Conservation (phyloP, 306 rosid genomes). For the Gastrolobium bilobum region DNA sequence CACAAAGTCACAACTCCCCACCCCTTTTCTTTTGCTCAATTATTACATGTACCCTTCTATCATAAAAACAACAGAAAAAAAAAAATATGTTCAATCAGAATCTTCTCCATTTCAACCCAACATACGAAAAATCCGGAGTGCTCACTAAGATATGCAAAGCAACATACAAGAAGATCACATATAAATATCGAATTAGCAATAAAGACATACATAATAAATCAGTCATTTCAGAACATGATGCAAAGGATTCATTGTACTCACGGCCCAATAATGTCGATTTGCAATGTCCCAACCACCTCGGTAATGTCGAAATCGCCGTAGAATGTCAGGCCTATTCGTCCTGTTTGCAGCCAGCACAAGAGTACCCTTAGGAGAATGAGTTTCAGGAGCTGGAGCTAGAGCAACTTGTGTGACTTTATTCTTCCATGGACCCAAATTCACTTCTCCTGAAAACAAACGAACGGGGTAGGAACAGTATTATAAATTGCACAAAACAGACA, state of each 20-base stretch:
- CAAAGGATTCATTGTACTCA: constrained; percentile 53
- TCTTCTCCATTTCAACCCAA: neutral
- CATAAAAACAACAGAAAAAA: neutral
- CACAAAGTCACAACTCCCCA: too few species aligned
- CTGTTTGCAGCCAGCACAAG: constrained; percentile 84
- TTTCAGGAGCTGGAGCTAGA: constrained; percentile 62
- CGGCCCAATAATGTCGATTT: constrained; percentile 89
- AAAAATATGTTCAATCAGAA: constrained; percentile 12
- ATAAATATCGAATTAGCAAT: neutral
- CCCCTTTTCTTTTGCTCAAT: neutral
- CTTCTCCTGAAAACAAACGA: constrained; percentile 55
- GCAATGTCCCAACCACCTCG: constrained; percentile 86
- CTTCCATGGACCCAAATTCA: constrained; percentile 79
- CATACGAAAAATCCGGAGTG: too few species aligned
- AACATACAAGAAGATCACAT: neutral
- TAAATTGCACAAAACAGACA: neutral
- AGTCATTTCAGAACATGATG: constrained; percentile 9
- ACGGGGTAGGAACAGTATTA: constrained; percentile 10
- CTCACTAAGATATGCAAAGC: neutral
- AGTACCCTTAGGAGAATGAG: constrained; percentile 52
- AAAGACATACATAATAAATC: constrained; percentile 19
- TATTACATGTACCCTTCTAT: neutral
- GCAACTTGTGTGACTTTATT: constrained; percentile 61
- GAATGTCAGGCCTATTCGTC: constrained; percentile 84
- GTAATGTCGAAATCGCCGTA: constrained; percentile 63